These are phyloP conservation scores for Eutrema yunnanense DNA, from an alignment of 345 rosid genomes.

Conservation along the genomic window DNA sequence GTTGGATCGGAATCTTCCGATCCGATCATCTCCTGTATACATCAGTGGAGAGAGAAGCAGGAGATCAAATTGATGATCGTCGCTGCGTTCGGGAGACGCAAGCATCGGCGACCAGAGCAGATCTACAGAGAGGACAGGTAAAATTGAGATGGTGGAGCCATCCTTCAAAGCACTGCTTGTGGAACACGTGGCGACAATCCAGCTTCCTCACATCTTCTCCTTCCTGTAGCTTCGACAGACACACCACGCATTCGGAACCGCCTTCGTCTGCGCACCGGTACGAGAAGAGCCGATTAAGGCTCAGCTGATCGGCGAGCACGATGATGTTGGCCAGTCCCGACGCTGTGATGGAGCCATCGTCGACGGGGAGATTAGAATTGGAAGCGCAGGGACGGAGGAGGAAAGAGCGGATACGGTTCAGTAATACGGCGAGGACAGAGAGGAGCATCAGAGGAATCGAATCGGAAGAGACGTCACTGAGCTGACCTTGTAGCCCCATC, in stretches of 20 bases:
- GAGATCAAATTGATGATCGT: slow-evolving; percentile 47
- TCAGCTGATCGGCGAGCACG: slow-evolving; percentile 65
- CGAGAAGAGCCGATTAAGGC: slow-evolving; percentile 45
- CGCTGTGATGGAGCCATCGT: slow-evolving; percentile 27
- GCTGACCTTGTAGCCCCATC: slow-evolving; percentile 75
- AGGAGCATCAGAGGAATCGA: slow-evolving; percentile 61
- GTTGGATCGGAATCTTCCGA: background rate
- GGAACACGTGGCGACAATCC: slow-evolving; percentile 81
- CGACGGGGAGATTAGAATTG: background rate
- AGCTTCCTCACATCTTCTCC: slow-evolving; percentile 78
- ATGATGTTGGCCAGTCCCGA: slow-evolving; percentile 54
- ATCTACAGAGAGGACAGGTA: slow-evolving; percentile 70
- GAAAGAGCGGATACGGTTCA: slow-evolving; percentile 44
- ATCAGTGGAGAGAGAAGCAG: slow-evolving; percentile 41
- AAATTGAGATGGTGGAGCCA: slow-evolving; percentile 73
- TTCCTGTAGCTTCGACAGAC: slow-evolving; percentile 52
- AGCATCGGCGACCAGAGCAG: slow-evolving; percentile 39
- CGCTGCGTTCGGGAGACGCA: slow-evolving; percentile 38
- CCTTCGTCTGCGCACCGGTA: slow-evolving; percentile 30
- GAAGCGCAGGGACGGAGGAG: slow-evolving; percentile 32
- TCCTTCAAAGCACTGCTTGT: slow-evolving; percentile 69
- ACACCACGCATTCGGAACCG: slow-evolving; percentile 46
- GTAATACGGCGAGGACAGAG: slow-evolving; percentile 52
- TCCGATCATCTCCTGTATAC: background rate
- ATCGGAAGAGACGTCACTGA: slow-evolving; percentile 71